These are phyloP conservation scores for Komagataella mondaviorum DNA, from an alignment of 805 yeast genomes.

Conservation along the genomic window DNA sequence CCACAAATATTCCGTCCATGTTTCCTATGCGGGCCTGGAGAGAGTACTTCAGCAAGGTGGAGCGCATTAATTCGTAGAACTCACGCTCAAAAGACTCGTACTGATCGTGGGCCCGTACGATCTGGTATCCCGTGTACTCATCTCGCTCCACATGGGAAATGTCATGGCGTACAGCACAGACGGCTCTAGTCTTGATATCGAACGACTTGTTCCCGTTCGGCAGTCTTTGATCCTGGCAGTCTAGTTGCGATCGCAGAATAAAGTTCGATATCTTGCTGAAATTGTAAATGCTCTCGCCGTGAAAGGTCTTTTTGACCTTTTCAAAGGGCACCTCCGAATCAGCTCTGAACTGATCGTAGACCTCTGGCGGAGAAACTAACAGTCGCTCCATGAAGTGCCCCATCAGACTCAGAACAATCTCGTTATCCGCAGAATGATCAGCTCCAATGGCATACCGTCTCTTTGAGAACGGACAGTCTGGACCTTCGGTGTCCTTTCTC, in stretches of 20 bases:
- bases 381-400: constrained; percentile 75
- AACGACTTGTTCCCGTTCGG: constrained; percentile 81
- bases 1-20: constrained; percentile 93
- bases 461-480: constrained; percentile 6
- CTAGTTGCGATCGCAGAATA: constrained; percentile 81
- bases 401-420: constrained; percentile 52
- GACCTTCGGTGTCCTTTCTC: constrained; percentile 22
- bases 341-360: constrained; percentile 24
- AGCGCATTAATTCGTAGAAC: constrained; percentile 55
- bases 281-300: constrained; percentile 38
- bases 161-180: constrained; percentile 74
- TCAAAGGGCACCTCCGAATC: neutral
- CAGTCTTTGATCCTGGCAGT: constrained; percentile 59
- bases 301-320: constrained; percentile 6
- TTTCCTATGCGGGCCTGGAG: constrained; percentile 90
- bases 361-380: constrained; percentile 45
- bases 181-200: constrained; percentile 88
- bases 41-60: constrained; percentile 72
- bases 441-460: constrained; percentile 45
- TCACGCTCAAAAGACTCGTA: constrained; percentile 81
- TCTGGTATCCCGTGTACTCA: constrained; percentile 49
- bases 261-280: constrained; percentile 60
- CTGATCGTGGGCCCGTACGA: constrained; percentile 45
- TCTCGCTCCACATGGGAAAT: constrained; percentile 31
- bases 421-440: constrained; percentile 56